These are phyloP conservation scores for Aureobasidium sp. DNA, from an alignment of 2,329 filamentous ascomycete genomes.

Conservation along the genomic window DNA sequence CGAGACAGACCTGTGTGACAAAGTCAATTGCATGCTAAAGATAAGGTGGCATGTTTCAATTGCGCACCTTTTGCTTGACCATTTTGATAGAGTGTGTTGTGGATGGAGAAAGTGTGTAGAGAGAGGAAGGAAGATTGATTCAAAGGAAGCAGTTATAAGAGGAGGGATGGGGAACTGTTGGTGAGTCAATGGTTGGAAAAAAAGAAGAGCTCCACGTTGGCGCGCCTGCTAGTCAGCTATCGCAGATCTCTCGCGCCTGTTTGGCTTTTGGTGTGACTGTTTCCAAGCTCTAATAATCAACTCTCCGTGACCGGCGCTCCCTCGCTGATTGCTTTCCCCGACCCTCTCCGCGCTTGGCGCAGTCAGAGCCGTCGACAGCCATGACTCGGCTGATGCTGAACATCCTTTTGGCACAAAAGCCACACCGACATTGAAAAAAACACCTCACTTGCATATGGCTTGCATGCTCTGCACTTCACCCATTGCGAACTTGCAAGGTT, in stretches of 20 bases:
- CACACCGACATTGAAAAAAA: not conserved
- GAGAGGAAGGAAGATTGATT: not conserved
- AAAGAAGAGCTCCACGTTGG: constrained; percentile 11
- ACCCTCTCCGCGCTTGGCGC: constrained; percentile 9
- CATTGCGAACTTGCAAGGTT: not conserved
- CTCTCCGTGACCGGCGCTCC: constrained; percentile 5
- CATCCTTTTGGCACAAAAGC: not conserved
- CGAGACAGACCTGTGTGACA: constrained; percentile 37
- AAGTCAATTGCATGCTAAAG: not conserved
- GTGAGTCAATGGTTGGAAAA: constrained; percentile 15
- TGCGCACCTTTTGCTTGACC: constrained; percentile 19
- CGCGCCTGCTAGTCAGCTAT: constrained; percentile 13
- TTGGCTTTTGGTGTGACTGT: constrained; percentile 13
- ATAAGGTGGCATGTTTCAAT: not conserved
- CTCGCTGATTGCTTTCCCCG: not conserved
- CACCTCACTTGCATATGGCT: not conserved
- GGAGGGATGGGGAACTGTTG: not conserved
- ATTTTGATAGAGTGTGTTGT: constrained; percentile 15
- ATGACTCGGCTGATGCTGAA: not conserved
- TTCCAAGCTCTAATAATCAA: not conserved
- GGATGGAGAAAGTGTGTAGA: not conserved
- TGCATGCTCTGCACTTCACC: not conserved
- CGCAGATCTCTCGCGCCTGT: constrained; percentile 5
- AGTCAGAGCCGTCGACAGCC: not conserved
- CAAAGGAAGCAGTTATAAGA: constrained; percentile 3